Evolutionary conservation across 352 stramenopile species (phyloP), one percentile per base, ranked within the genome.

Genomic region (Phytophthora meadii): DNA sequence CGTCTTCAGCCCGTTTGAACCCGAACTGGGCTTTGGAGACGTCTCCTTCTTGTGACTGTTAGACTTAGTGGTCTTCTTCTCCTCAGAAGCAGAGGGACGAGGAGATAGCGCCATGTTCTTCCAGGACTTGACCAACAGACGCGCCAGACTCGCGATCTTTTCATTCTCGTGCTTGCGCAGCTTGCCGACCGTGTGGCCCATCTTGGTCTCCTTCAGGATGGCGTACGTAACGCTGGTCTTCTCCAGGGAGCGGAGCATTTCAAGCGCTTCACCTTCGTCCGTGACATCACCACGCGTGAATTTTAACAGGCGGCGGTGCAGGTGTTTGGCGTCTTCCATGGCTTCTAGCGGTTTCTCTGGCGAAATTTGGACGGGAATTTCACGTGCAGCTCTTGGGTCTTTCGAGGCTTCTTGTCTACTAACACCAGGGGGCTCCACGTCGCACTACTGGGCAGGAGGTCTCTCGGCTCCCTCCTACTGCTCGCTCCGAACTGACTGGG

Each of bases 141-240:
- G 92, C 25, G 89, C 88, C 39, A 86, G 58, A 53, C 76, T 83
- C 44, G 87, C 81, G 56, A 97, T 80, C 70, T 89, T 85, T 34
- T 90, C 83, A 71, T 96, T 83, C 41, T 88, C 79, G 70, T 97
- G 84, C 74, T 97, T 97, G 63, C 87, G 87, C 64, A 96, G 76
- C 70, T 97, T 97, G 48, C 87, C 86, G 32, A 97, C 80, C 17
- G 87, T 95, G 61, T 93, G 83, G 44, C 87, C 87, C 27, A 95
- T 68, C 64, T 93, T 92, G 41, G 87, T 95, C 58, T 95, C 87
- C 65, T 93, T 95, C 32, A 95, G 76, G 47, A 95, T 77, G 15
- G 61, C 63, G 42, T 90, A 79, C 36, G 84, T 95, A 37, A 95
- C 70, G 11, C 57, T 59, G 6, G 70, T 71, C 44, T 79, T 77